These are phyloP conservation scores for Colletotrichum tropicale DNA, from an alignment of 2,329 filamentous ascomycete genomes.

Conservation along the genomic window DNA sequence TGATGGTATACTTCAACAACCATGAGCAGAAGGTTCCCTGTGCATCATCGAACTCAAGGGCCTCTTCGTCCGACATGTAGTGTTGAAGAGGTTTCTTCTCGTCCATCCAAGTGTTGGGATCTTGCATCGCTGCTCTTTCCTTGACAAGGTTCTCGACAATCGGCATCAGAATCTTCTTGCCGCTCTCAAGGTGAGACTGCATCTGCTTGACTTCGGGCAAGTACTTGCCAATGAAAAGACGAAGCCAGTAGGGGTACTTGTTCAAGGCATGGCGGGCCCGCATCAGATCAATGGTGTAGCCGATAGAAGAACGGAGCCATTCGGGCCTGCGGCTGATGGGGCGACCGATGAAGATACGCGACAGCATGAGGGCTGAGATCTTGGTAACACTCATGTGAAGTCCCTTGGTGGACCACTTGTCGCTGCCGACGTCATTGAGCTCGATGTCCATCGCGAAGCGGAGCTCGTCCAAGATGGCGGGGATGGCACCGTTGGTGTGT, in stretches of 20 bases:
- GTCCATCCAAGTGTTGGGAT: neutral
- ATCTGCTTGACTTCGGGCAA: conserved; percentile 9
- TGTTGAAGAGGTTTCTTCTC: conserved; percentile 3
- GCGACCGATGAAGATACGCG: conserved; percentile 4
- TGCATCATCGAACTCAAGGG: neutral
- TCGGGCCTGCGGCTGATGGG: conserved; percentile 2
- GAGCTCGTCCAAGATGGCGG: conserved; percentile 1
- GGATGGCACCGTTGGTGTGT: conserved; percentile 1
- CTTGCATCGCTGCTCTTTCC: neutral
- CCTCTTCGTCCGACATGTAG: conserved; percentile 3
- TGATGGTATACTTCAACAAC: neutral
- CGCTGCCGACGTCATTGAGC: conserved; percentile 1
- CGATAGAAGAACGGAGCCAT: conserved; percentile 3
- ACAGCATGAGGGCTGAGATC: neutral
- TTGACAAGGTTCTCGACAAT: conserved; percentile 7
- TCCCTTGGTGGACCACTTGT: neutral
- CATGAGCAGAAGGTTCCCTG: conserved; percentile 6
- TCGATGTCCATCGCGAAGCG: conserved; percentile 10
- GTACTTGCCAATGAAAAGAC: conserved; percentile 1
- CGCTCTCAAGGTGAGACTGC: neutral
- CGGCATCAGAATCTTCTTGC: conserved; percentile 3
- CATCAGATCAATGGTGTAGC: conserved; percentile 3
- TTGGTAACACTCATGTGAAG: conserved; percentile 9
- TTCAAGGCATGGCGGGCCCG: neutral
- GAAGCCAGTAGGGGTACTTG: conserved; percentile 5